Base-by-base conservation (phyloP, 2,329 filamentous ascomycete genomes). In the Penicillium corylophilum region DNA sequence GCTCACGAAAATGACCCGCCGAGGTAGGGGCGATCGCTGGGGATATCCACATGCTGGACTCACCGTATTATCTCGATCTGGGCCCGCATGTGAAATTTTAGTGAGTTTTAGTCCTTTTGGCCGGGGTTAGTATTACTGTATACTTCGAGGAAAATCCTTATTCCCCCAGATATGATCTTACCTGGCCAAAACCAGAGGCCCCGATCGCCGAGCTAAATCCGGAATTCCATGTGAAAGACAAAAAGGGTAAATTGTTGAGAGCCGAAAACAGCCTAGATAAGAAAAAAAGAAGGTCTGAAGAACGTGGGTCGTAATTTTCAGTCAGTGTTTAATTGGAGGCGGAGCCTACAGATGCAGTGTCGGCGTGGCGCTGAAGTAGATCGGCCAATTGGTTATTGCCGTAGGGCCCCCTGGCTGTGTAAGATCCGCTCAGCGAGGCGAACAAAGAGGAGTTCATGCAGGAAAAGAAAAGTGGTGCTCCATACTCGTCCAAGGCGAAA, bases 1-100 rank as follows among this genome's bases (percentile, higher is more conserved):
- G 41, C 12, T 47, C 36, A 59, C 58, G 57, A 61, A 55, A 62
- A 59, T 42, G 50, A 59, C 56, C 56, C 59, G 56, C 56, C 56
- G 59, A 62, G 59, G 59, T 35, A 50, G 51, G 33, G 33, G 54
- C 45, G 49, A 53, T 56, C 41, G 31, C 48, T 46, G 40, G 22
- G 36, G 48, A 43, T 26, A 33, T 31, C 50, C 50, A 55, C 39
- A 50, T 53, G 42, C 43, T 46, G 35, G 7, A 38, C 35, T 26
- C 20, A 28, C 48, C 47, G 39, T 41, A 38, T 38, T 38, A 57
- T 36, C 42, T 36, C 42, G 26, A 39, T 15, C 42, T 29, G 13
- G 44, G 35, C 41, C 51, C 49, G 40, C 57, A 56, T 60, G 57
- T 60, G 57, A 57, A 57, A 57, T 24, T 28, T 18, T 22, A 12